These are phyloP conservation scores for Termitomyces sp. DNA, from an alignment of 768 basidiomycete species.

Conservation along the genomic window DNA sequence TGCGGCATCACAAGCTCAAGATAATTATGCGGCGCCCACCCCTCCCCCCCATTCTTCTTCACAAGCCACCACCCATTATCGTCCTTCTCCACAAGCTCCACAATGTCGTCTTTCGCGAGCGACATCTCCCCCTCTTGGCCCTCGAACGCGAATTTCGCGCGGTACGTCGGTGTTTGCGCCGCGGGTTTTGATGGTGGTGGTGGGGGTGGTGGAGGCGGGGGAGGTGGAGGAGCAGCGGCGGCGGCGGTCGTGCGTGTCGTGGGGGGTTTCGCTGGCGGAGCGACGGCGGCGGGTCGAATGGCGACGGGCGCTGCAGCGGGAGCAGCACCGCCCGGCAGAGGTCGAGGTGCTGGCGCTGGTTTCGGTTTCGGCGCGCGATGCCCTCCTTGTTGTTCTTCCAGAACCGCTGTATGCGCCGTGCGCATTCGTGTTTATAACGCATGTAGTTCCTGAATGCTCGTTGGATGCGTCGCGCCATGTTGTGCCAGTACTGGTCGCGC, in stretches of 20 bases:
- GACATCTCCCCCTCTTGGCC: slow-evolving; percentile 92
- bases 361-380: slow-evolving; percentile 57
- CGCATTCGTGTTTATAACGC: slow-evolving; percentile 93
- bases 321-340: slow-evolving; percentile 57
- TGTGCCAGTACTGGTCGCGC: slow-evolving; percentile 99
- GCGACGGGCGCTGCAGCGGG: slow-evolving; percentile 29
- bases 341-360: slow-evolving; percentile 60
- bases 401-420: slow-evolving; percentile 92
- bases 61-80: slow-evolving; percentile 99
- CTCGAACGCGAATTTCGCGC: slow-evolving; percentile 87
- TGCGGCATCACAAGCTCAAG: slow-evolving; percentile 75
- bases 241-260: neutral
- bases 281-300: slow-evolving; percentile 18
- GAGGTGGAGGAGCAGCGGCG: slow-evolving; percentile 30
- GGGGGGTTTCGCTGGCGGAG: slow-evolving; percentile 14
- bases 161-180: slow-evolving; percentile 56
- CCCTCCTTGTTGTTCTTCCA: slow-evolving; percentile 98
- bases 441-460: slow-evolving; percentile 95
- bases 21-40: slow-evolving; percentile 95
- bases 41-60: slow-evolving; percentile 75
- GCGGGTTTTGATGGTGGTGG: slow-evolving; percentile 59
- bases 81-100: slow-evolving; percentile 89
- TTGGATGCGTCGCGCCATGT: slow-evolving; percentile 97
- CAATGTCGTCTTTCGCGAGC: slow-evolving; percentile 84
- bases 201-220: slow-evolving; percentile 26